A percentile compares a stretch with the other conserved stretches of the same genome.
Conservation (phyloP, 1,284 basidiomycete genomes). For the Heliocybe sulcata region DNA sequence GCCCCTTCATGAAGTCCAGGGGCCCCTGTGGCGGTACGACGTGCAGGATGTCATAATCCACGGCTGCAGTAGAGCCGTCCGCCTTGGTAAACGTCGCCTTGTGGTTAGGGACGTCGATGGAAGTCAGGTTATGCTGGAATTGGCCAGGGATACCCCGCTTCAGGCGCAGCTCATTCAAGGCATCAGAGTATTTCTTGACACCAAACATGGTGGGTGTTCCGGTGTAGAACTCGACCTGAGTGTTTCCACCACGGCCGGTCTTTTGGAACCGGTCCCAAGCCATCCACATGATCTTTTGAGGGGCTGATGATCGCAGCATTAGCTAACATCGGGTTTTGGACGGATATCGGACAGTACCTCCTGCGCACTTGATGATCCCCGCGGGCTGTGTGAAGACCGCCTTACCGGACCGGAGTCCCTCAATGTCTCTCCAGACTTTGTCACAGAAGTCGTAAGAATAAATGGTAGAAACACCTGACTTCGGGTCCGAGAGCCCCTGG, state of each 20-base stretch:
- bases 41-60: slow-evolving; percentile 83
- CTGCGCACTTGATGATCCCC: slow-evolving; percentile 94
- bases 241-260: slow-evolving; percentile 49
- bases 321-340: not conserved
- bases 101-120: slow-evolving; percentile 62
- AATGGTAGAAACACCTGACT: slow-evolving; percentile 87
- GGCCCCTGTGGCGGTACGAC: slow-evolving; percentile 91
- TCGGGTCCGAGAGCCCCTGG: slow-evolving; percentile 70
- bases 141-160: slow-evolving; percentile 74
- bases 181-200: slow-evolving; percentile 88
- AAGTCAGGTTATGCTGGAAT: slow-evolving; percentile 82
- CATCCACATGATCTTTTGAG: slow-evolving; percentile 96
- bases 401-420: slow-evolving; percentile 67
- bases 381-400: slow-evolving; percentile 96
- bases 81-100: slow-evolving; percentile 81
- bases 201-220: slow-evolving; percentile 93
- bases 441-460: slow-evolving; percentile 88
- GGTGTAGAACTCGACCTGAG: slow-evolving; percentile 83
- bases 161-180: slow-evolving; percentile 71
- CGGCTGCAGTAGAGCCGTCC: slow-evolving; percentile 60
- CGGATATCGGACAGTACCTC: slow-evolving; percentile 45
- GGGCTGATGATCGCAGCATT: slow-evolving; percentile 39
- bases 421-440: slow-evolving; percentile 80
- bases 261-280: slow-evolving; percentile 74
- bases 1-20: slow-evolving; percentile 73